Evolutionary conservation across 164 flowering plant species (phyloP).

Genomic region (Chimonanthus salicifolius): DNA sequence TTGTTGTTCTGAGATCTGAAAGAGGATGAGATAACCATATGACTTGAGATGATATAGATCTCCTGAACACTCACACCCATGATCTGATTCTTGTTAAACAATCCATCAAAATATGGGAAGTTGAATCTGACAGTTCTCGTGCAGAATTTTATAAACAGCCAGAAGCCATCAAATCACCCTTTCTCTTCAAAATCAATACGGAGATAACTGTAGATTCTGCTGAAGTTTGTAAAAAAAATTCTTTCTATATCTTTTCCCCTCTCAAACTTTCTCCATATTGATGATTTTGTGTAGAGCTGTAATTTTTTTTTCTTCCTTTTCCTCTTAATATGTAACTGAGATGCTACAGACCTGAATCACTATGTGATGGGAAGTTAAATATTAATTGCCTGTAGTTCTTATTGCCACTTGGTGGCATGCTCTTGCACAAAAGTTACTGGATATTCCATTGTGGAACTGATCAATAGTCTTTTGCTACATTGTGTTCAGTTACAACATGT

Average conservation of each 20-base stretch:
- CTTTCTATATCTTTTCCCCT: neutral
- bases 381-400: neutral
- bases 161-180: neutral
- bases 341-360: neutral
- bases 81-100: neutral
- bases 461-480: neutral
- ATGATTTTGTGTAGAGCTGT: neutral
- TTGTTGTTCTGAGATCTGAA: neutral
- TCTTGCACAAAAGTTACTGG: neutral
- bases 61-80: neutral
- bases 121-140: neutral
- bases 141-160: neutral
- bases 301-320: neutral
- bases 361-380: neutral
- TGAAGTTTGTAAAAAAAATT: neutral
- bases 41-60: neutral
- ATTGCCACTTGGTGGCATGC: neutral
- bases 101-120: neutral
- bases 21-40: neutral
- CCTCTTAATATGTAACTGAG: neutral
- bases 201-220: neutral
- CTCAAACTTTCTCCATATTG: neutral
- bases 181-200: neutral
- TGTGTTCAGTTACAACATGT: conserved; percentile 29
- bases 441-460: neutral